A percentile compares a stretch with the other conserved stretches of the same genome.
phyloP scores from a whole-genome alignment of 768 basidiomycete genomes.

The Boletus tomentosulus region DNA sequence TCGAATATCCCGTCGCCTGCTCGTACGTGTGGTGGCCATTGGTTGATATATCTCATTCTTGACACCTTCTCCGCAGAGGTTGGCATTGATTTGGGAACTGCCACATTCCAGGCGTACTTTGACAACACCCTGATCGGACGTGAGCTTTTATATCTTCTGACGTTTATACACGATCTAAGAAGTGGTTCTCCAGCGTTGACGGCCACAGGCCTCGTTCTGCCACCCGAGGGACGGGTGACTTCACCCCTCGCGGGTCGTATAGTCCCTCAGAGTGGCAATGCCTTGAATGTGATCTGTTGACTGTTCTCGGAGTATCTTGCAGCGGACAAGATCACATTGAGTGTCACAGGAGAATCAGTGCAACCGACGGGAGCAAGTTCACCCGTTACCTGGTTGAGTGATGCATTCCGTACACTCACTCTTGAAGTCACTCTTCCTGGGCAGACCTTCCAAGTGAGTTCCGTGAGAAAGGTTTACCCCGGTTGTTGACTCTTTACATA shows the following conservation, averaged over 20 bases:
- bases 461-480: not conserved
- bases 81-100: constrained; percentile 64
- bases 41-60: constrained; percentile 1
- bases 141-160: constrained; percentile 31
- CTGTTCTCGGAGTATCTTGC: constrained; percentile 67
- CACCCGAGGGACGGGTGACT: constrained; percentile 42
- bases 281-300: constrained; percentile 49
- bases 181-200: constrained; percentile 42
- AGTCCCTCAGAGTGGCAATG: constrained; percentile 54
- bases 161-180: not conserved
- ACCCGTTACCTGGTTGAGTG: constrained; percentile 59
- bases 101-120: constrained; percentile 61
- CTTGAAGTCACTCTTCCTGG: constrained; percentile 62
- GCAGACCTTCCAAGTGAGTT: constrained; percentile 46
- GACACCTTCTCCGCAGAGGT: constrained; percentile 42
- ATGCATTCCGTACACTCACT: constrained; percentile 65
- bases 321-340: constrained; percentile 59
- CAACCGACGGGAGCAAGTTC: constrained; percentile 50
- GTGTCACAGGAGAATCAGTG: constrained; percentile 56
- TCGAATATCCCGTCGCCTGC: constrained; percentile 61
- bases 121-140: constrained; percentile 55
- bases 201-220: constrained; percentile 46
- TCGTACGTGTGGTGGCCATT: constrained; percentile 42
- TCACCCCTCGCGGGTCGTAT: constrained; percentile 62
- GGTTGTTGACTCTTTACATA: constrained; percentile 18